phyloP scores from a whole-genome alignment of 2,329 filamentous ascomycete genomes.

The Claviceps sorghi region DNA sequence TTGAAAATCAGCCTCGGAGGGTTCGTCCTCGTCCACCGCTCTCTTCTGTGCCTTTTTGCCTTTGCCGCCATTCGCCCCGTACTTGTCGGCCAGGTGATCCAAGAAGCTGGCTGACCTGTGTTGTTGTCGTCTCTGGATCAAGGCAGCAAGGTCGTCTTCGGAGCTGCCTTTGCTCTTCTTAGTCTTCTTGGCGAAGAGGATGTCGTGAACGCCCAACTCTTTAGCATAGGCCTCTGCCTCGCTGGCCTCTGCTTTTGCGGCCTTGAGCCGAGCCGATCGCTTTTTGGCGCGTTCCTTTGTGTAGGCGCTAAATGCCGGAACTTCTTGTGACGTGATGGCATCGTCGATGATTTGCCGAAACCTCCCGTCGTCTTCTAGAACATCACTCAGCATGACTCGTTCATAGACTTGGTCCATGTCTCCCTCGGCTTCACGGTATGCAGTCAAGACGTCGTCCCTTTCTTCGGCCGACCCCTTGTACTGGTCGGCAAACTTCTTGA shows the following conservation, averaged over 20 bases:
- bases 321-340: conserved; percentile 57
- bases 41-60: conserved; percentile 38
- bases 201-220: conserved; percentile 59
- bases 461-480: conserved; percentile 87
- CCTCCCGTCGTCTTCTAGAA: conserved; percentile 69
- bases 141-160: conserved; percentile 47
- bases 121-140: conserved; percentile 61
- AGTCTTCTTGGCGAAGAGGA: conserved; percentile 44
- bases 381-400: conserved; percentile 72
- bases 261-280: conserved; percentile 41
- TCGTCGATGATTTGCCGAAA: conserved; percentile 69
- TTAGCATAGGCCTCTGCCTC: conserved; percentile 65
- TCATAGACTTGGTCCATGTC: conserved; percentile 67
- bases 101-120: conserved; percentile 48
- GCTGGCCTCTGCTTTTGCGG: conserved; percentile 49
- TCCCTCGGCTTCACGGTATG: conserved; percentile 61
- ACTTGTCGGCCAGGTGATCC: conserved; percentile 64
- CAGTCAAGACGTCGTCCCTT: conserved; percentile 56
- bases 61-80: conserved; percentile 32
- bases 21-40: conserved; percentile 43
- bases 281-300: conserved; percentile 56
- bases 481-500: conserved; percentile 57
- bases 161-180: conserved; percentile 27
- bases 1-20: conserved; percentile 47
- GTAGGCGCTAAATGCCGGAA: conserved; percentile 54